Percentiles rank a stretch among this genome's conserved stretches.
Evolutionary conservation across 2,329 filamentous ascomycete species (phyloP).

Genomic region (Cryphonectria radicalis): DNA sequence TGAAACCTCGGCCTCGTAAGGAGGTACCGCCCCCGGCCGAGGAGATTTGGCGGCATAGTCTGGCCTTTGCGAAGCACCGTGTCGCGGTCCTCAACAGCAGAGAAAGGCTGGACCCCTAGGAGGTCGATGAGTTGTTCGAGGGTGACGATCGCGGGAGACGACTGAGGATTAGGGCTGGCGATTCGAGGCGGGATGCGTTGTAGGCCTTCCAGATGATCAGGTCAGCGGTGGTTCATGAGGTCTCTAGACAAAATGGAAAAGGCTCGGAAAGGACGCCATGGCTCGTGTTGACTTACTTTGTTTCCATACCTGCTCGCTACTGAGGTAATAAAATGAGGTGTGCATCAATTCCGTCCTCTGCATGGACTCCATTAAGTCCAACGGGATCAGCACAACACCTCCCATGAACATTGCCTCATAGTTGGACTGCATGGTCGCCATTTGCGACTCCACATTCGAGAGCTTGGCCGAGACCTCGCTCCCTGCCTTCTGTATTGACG

Average conservation of each 20-base stretch:
- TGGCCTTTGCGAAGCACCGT: slow-evolving; percentile 9
- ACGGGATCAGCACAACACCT: background rate
- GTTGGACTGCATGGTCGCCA: background rate
- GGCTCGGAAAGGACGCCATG: fast-evolving
- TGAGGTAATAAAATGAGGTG: background rate
- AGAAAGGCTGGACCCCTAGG: background rate
- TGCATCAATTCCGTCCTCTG: background rate
- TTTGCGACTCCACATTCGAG: background rate
- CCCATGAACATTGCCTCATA: background rate
- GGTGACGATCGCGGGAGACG: background rate
- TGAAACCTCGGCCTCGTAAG: background rate
- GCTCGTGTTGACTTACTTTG: background rate
- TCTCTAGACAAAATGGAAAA: background rate
- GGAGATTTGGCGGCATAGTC: slow-evolving; percentile 8
- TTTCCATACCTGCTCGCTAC: background rate
- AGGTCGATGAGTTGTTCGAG: background rate
- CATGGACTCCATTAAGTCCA: background rate
- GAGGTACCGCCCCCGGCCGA: slow-evolving; percentile 9
- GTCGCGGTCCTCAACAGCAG: slow-evolving; percentile 1
- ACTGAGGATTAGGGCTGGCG: background rate
- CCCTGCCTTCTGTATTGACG: background rate
- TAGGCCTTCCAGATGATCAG: background rate
- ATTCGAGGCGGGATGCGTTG: background rate
- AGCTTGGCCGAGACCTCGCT: background rate
- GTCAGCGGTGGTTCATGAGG: background rate